These are phyloP conservation scores for Suillus fuscotomentosus DNA, from an alignment of 768 basidiomycete genomes.

Conservation along the genomic window DNA sequence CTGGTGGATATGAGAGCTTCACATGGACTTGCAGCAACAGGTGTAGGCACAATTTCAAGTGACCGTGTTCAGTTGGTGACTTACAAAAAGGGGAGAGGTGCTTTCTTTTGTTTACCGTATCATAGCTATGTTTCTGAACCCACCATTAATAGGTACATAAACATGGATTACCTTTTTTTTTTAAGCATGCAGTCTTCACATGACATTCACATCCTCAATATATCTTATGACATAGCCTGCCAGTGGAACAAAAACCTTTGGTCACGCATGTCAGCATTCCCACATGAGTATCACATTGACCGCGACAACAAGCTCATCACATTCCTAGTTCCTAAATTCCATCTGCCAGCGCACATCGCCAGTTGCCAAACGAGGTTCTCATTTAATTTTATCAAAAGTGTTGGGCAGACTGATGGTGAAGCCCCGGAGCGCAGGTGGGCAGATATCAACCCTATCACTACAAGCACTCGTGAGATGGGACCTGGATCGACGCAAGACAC, in stretches of 20 bases:
- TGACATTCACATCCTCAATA: neutral
- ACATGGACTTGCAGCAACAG: no score
- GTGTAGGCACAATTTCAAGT: no score
- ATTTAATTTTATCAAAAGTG: conserved; percentile 25
- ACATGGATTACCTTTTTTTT: no score
- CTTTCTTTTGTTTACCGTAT: no score
- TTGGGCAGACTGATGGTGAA: conserved; percentile 35
- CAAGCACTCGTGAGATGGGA: conserved; percentile 35
- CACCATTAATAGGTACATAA: no score
- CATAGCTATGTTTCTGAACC: no score
- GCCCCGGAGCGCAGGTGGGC: conserved; percentile 37
- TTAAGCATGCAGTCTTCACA: neutral
- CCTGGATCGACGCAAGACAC: conserved; percentile 30
- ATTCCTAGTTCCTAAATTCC: conserved; percentile 35
- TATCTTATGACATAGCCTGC: conserved; percentile 24
- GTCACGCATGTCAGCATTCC: conserved; percentile 3
- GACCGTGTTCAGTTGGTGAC: no score
- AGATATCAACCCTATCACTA: conserved; percentile 24
- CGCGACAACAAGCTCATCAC: neutral
- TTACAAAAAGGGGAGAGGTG: no score
- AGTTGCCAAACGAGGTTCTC: conserved; percentile 26
- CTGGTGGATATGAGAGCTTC: no score
- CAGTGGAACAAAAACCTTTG: conserved; percentile 19
- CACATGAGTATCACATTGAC: neutral
- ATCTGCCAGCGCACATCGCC: conserved; percentile 31